Base-by-base conservation (phyloP, 805 yeast genomes). In the Kazachstania psychrophila region DNA sequence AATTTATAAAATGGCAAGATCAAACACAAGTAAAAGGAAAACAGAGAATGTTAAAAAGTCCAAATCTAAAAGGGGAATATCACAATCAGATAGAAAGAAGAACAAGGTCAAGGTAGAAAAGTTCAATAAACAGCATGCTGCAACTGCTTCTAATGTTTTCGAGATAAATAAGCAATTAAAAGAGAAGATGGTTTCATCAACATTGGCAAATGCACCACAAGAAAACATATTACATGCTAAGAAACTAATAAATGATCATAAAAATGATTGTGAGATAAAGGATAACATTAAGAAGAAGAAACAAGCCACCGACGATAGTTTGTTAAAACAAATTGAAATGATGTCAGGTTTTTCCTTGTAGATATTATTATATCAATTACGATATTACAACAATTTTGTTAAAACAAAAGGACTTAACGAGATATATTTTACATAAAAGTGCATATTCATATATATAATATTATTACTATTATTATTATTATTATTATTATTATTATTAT, bases 311-410 rank as follows among this genome's bases (percentile, higher is more conserved):
- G 52, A 59, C 7, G 47, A 51, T 16, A 52, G 45, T 29, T 36
- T 62, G 22, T 24, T 47, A 30, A 47, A 51, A 26, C 66, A 62
- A 33, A 51, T 60, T 13, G 62, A 60, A 26, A 36, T 49, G 42
- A 59, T 60, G 17, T 48, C 59, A 1, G 62, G 60, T 2, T 57
- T 60, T 36, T 46, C 57, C 12, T 37, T 59, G 16, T 57, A 40
- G 41, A 27, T 22, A 19, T 8, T 5, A 4, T 14, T 5, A 28
- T 12, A 4, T 15, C 4, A 11, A 3, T 12, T 3, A 13, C 12
- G 11, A 11, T 11, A 10, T 5, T n/a, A 19, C 14, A n/a, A 3
- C 13, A 27, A 27, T 12, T 7, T 15, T 9, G 26, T 24, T 23
- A 24, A 12, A 14, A 14, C 12, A 24, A n/a, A 24, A 24, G 26